Percentiles rank a stretch among this genome's conserved stretches.
Evolutionary conservation across 1,284 basidiomycete genomes (phyloP).

Genomic region (Sanghuangporus sanghuang): DNA sequence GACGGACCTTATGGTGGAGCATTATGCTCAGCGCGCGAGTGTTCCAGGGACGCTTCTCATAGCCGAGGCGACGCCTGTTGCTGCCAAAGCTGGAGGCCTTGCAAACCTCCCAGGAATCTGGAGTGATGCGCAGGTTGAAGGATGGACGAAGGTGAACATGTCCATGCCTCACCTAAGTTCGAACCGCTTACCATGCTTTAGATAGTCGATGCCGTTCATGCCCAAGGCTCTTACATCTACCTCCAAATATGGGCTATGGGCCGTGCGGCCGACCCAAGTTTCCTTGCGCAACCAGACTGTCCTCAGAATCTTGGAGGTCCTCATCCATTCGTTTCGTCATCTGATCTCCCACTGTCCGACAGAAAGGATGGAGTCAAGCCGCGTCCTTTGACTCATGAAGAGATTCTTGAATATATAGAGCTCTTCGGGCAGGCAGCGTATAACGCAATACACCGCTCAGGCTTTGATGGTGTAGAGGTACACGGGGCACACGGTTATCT

Average conservation of each 20-base stretch:
- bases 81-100: conserved; percentile 19
- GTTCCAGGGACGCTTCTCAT: conserved; percentile 27
- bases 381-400: conserved; percentile 32
- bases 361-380: conserved; percentile 18
- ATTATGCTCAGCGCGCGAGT: conserved; percentile 28
- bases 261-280: conserved; percentile 29
- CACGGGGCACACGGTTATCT: conserved; percentile 20
- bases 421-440: conserved; percentile 28
- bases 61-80: conserved; percentile 29
- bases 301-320: conserved; percentile 15
- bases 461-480: conserved; percentile 29
- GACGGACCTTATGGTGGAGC: conserved; percentile 20
- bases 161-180: neutral
- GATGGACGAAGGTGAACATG: conserved; percentile 25
- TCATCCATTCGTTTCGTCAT: conserved; percentile 34
- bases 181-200: neutral
- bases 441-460: conserved; percentile 29
- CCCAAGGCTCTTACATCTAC: conserved; percentile 40
- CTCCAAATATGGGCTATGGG: conserved; percentile 48
- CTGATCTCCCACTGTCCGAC: conserved; percentile 35
- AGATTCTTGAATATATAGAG: conserved; percentile 32
- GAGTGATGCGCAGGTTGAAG: conserved; percentile 25
- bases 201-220: conserved; percentile 36
- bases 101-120: conserved; percentile 24
- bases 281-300: conserved; percentile 25